These are phyloP conservation scores for Zoysia pacifica DNA, from an alignment of 176 grass and related monocot species.

Conservation along the genomic window DNA sequence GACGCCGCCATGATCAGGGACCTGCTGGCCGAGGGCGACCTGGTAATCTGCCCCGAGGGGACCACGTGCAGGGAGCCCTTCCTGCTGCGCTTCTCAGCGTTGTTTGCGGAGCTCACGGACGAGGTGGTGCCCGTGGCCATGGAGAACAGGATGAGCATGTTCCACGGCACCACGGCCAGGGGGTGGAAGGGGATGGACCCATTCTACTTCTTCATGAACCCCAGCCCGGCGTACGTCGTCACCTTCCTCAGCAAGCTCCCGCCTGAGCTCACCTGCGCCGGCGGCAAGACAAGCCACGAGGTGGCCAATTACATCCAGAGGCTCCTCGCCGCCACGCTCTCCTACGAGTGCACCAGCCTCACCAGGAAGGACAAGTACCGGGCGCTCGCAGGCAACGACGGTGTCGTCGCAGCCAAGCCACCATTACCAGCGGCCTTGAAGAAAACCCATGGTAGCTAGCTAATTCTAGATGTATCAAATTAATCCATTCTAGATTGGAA, in stretches of 20 bases:
- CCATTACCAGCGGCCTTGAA: background rate
- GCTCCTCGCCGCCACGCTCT: slow-evolving; percentile 70
- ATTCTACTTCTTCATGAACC: slow-evolving; percentile 97
- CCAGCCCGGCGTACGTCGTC: slow-evolving; percentile 68
- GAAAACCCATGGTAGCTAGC: slow-evolving; percentile 17
- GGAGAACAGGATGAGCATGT: slow-evolving; percentile 70
- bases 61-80: slow-evolving; percentile 81
- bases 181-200: slow-evolving; percentile 92
- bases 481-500: background rate
- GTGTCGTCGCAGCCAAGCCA: slow-evolving; percentile 36
- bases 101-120: slow-evolving; percentile 83
- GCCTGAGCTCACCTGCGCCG: slow-evolving; percentile 59
- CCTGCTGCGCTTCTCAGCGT: slow-evolving; percentile 81
- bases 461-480: too few relatives aligned
- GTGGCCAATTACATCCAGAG: slow-evolving; percentile 87
- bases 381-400: slow-evolving; percentile 75
- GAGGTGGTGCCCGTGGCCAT: slow-evolving; percentile 81
- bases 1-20: slow-evolving; percentile 63
- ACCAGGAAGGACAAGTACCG: slow-evolving; percentile 93
- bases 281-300: slow-evolving; percentile 70
- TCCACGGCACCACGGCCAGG: slow-evolving; percentile 84
- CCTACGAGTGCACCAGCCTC: slow-evolving; percentile 87
- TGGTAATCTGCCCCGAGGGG: slow-evolving; percentile 75
- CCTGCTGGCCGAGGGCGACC: slow-evolving; percentile 67
- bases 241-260: slow-evolving; percentile 78